Evolutionary conservation across 2,329 filamentous ascomycete species (phyloP), one percentile per base, ranked within the genome.

Genomic region (Paecilomyces formosus): DNA sequence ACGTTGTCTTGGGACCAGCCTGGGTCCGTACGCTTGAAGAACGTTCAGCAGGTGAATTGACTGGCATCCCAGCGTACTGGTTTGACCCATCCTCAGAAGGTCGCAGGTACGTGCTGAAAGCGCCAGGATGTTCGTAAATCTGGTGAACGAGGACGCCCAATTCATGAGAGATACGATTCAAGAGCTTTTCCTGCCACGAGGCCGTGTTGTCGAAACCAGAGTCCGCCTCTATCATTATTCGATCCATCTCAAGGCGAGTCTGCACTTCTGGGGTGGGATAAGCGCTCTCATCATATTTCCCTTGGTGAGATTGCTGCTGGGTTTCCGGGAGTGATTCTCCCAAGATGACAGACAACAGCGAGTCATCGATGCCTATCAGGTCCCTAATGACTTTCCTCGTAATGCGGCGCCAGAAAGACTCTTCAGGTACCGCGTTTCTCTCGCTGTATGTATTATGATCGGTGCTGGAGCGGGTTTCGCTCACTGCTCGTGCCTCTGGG

Each of bases 351-450:
- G 89, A 89, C 8, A 99, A 81, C 21, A 94, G 79, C 55, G 85
- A 84, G 62, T 97, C 91, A 66, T 97, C 92, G 57, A 99, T 89
- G 8, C 93, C 93, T 70, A 97, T 89, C 51, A 99, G 77, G 69
- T 97, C 92, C 56, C 87, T 85, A 65, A 99, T 91, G 28, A 97
- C 88, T 66, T 87, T 90, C 59, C 89, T 85, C 2, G 93, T 96
- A 55, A 97, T 85, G 11, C 88, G 84, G 61, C 87, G 86, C 85
- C 91, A 90, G 64, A 95, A 83, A 0, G 88, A 87, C 63, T 91
- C 86, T 50, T 81, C 78, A 30, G 85, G 80, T 3, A 79, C 75
- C 1, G 74, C 71, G 2, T 73, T 69, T 7, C 68, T 67, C 5
- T 70, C 66, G 4, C 79, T 73, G 12, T 75, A 68, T 1, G 74